phyloP scores from a whole-genome alignment of 2,329 filamentous ascomycete species.

The Cladosporium sp. region DNA sequence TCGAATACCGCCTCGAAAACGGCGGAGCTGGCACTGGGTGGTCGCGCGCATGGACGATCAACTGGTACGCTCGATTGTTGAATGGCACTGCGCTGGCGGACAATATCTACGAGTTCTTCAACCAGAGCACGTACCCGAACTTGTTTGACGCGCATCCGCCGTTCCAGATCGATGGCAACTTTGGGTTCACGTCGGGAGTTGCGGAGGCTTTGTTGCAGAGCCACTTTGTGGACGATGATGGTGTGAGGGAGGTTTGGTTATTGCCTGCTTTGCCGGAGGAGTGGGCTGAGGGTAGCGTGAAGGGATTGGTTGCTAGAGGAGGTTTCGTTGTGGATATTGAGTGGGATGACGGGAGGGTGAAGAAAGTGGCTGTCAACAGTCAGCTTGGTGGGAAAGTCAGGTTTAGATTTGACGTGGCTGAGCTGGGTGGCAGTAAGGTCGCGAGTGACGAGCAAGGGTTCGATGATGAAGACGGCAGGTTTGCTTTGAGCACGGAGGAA shows the following conservation, averaged over 20 bases:
- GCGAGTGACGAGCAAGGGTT: not conserved
- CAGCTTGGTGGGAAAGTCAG: not conserved
- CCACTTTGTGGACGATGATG: slow-evolving; percentile 8
- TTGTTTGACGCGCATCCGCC: slow-evolving; percentile 43
- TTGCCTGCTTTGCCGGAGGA: slow-evolving; percentile 28
- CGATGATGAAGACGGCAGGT: not conserved
- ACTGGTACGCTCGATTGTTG: slow-evolving; percentile 55
- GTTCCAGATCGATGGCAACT: slow-evolving; percentile 63
- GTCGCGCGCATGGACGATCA: slow-evolving; percentile 60
- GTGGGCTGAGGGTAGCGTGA: slow-evolving; percentile 13
- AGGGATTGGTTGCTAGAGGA: slow-evolving; percentile 12
- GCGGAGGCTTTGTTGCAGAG: slow-evolving; percentile 12
- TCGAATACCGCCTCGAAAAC: slow-evolving; percentile 49
- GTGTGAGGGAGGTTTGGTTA: slow-evolving; percentile 10
- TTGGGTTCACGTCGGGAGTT: slow-evolving; percentile 50
- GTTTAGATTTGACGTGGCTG: slow-evolving; percentile 12
- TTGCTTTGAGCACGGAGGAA: slow-evolving; percentile 6
- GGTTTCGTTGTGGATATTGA: slow-evolving; percentile 12
- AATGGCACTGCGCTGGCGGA: slow-evolving; percentile 54
- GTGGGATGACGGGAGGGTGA: slow-evolving; percentile 4
- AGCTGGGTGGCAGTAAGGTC: not conserved
- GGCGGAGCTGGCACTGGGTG: slow-evolving; percentile 57
- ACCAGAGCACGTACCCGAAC: slow-evolving; percentile 14
- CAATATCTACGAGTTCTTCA: slow-evolving; percentile 35
- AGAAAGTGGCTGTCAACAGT: slow-evolving; percentile 7